These are phyloP conservation scores for Citrus sp. DNA, from an alignment of 345 rosid genomes.

Conservation along the genomic window DNA sequence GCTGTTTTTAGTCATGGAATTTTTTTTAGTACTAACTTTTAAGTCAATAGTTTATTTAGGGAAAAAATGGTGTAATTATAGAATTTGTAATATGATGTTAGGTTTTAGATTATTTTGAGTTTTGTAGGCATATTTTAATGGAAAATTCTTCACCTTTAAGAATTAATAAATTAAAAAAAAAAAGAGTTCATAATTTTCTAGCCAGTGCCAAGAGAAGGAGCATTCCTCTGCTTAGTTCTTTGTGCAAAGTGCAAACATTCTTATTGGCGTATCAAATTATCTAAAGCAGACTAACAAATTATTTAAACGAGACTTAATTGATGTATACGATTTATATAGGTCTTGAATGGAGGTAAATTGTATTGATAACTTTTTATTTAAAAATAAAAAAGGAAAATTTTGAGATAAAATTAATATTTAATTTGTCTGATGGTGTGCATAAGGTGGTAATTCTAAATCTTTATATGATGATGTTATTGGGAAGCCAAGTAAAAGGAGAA, in stretches of 20 bases:
- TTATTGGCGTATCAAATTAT: conserved; percentile 6
- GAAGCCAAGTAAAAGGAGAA: no score
- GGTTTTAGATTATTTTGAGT: not conserved
- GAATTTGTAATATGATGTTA: not conserved
- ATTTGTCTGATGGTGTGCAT: no score
- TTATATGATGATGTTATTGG: no score
- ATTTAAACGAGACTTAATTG: no score
- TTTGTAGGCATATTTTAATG: not conserved
- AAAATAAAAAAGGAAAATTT: no score
- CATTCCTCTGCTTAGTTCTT: not conserved
- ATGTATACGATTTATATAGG: no score
- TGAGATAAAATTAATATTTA: no score
- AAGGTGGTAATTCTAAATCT: no score
- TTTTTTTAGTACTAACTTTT: not conserved
- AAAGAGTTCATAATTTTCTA: not conserved
- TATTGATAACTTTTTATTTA: no score
- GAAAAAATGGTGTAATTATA: not conserved
- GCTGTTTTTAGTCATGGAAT: not conserved
- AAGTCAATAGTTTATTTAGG: not conserved
- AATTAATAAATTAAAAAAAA: not conserved
- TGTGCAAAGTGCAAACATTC: conserved; percentile 30
- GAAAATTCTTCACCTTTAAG: not conserved
- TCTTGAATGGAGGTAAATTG: no score
- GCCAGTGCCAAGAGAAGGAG: not conserved
- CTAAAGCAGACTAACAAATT: no score